Evolutionary conservation across 2,329 filamentous ascomycete genomes (phyloP).

Genomic region (Colletotrichum tanaceti): DNA sequence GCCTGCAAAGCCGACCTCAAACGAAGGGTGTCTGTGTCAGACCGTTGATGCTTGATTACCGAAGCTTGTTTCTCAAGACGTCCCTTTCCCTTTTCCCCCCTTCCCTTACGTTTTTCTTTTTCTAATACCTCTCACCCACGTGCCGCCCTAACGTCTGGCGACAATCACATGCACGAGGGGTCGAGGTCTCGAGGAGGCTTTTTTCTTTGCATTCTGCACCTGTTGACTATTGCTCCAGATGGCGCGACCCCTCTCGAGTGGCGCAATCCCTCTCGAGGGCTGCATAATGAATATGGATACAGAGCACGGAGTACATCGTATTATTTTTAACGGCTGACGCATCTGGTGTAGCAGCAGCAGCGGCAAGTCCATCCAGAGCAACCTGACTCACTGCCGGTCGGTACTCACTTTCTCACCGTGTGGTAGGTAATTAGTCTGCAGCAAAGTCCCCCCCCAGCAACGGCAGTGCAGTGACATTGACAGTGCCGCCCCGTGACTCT

Average conservation of each 20-base stretch:
- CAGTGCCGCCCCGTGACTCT: neutral
- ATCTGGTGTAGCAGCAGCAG: slow-evolving; percentile 25
- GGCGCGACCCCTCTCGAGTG: no score
- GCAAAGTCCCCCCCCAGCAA: slow-evolving; percentile 17
- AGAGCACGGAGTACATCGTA: no score
- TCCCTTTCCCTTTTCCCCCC: slow-evolving; percentile 10
- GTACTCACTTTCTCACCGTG: no score
- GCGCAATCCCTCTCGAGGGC: no score
- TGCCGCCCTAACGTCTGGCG: slow-evolving; percentile 32
- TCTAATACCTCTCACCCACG: slow-evolving; percentile 26
- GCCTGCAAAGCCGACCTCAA: neutral
- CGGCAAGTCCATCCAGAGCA: neutral
- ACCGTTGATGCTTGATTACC: slow-evolving; percentile 29
- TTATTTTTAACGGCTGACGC: slow-evolving; percentile 22
- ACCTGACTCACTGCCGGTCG: no score
- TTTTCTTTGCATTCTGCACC: slow-evolving; percentile 5
- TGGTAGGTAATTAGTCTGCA: neutral
- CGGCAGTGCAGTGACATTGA: slow-evolving; percentile 18
- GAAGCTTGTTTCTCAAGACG: slow-evolving; percentile 22
- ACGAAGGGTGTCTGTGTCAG: neutral
- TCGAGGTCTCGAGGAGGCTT: neutral
- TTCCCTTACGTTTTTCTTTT: neutral
- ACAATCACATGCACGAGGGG: slow-evolving; percentile 24
- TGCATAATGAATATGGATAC: neutral
- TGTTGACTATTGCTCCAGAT: neutral